Base-by-base conservation (phyloP, 768 basidiomycete species). In the Amanita jacksonii region DNA sequence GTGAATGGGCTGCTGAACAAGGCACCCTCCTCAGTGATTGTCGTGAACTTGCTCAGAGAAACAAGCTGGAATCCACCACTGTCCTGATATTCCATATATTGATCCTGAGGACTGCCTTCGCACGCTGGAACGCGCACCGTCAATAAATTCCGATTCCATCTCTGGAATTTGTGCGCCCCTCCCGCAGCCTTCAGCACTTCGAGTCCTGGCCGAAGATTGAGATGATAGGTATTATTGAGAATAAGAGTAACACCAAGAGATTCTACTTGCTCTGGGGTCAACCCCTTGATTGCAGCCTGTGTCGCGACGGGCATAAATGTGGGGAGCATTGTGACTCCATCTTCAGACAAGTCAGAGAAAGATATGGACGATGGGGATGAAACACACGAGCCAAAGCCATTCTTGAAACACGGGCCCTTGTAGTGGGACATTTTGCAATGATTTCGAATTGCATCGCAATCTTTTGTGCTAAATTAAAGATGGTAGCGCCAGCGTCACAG, bases 231-330 rank as follows among this genome's bases (percentile, higher is more conserved):
- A 60, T 92, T 92, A 59, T 92, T 92, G 40, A 93, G 67, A 30
- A 91, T 84, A 45, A 93, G 70, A 1, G 84, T 85, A 35, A 91
- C 71, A 1, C 87, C 88, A 1, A 91, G 70, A 2, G 79, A 69
- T 57, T 91, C 85, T 30, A 85, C 78, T 62, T 92, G 86, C 47
- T 86, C 82, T 15, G 86, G 63, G 4, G 88, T 89, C n/a, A 93
- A 64, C 3, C 89, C 88, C 62, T 94, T 94, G 56, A 93, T 88
- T 5, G 89, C 85, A 13, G 84, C 88, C 57, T 93, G 90, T 3
- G 90, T 93, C 2, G 88, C 89, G 7, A 92, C 88, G 3, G 89
- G 90, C 90, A 92, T 93, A 54, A 93, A 93, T 0, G 89, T 88
- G 1, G 89, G 89, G 15, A 91, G 66, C 70, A 83, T 77, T 1